Base-by-base conservation (phyloP, 179 eudicot genomes). In the Beta corolliflora region DNA sequence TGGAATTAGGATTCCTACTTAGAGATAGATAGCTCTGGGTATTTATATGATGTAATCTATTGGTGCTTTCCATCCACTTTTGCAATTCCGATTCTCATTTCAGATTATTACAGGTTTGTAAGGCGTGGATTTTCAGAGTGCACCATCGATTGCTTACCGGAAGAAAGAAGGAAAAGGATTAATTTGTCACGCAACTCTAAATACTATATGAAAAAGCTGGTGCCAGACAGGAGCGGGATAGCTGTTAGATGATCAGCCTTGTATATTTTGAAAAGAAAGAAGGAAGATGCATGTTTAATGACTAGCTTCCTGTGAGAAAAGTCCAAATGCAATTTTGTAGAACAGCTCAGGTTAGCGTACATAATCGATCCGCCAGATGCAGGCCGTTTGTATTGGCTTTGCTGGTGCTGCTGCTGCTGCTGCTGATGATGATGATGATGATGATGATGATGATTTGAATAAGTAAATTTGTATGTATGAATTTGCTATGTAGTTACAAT, bases 81-180 rank as follows among this genome's bases (percentile, higher is more conserved):
- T 71, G n/a, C 46, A 54, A n/a, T n/a, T 36, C 75, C 11, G 8
- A 45, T 77, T 9, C 86, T 81, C 13, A 72, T 77, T 65, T 41
- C 23, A 70, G 48, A 58, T 75, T 53, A 58, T 79, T 77, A 12
- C 94, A 95, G 98, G 98, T 95, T 95, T 88, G 93, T 92, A 56
- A 88, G 98, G 82, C 95, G 99, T 58, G 99, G 97, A 68, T 95
- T 94, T 85, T 86, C 88, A 12, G 94, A 94, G 81, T 95, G 99
- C 83, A 88, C 99, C 29, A 87, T 92, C 4, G 93, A 92, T 52
- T 78, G 52, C 76, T 78, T 95, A 79, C 99, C 99, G 31, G 89
- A 87, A 77, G 90, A 89, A 74, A 91, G 90, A 85, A 90, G 91
- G 86, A 91, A 86, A 80, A 90, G 83, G 91, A 94, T 94, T 44